Conservation (phyloP, 129 eudicot genomes). For the Deinandra increscens region DNA sequence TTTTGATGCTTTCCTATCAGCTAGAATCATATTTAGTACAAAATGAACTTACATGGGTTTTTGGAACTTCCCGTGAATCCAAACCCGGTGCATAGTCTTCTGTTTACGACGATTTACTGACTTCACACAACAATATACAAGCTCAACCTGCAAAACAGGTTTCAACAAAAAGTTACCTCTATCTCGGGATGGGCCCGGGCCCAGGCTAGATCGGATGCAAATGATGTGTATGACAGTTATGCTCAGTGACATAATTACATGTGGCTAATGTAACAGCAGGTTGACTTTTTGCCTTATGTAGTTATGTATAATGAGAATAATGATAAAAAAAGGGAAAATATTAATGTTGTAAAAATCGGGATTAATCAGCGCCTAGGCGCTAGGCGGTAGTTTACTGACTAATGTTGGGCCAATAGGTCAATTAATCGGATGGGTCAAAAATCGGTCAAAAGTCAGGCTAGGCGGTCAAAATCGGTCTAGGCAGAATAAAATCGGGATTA, state of each 20-base stretch:
- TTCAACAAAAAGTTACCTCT: neutral
- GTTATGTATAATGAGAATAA: neutral
- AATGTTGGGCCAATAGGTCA: too few relatives aligned
- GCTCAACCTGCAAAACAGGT: conserved; percentile 62
- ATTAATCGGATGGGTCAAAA: too few relatives aligned
- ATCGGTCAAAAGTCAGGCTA: too few relatives aligned
- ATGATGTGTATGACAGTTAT: neutral
- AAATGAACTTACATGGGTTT: conserved; percentile 46
- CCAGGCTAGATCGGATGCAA: neutral
- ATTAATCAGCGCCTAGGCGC: too few relatives aligned
- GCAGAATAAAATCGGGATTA: too few relatives aligned
- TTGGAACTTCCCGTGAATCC: conserved; percentile 93
- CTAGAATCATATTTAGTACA: conserved; percentile 7
- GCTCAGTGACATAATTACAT: neutral
- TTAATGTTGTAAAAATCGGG: too few relatives aligned
- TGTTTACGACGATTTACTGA: conserved; percentile 71
- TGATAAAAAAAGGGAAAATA: too few relatives aligned
- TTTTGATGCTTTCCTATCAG: neutral
- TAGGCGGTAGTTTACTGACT: too few relatives aligned
- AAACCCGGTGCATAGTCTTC: conserved; percentile 82
- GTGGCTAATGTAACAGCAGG: neutral
- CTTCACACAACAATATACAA: conserved; percentile 86
- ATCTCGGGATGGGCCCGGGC: too few relatives aligned
- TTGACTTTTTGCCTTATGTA: neutral
- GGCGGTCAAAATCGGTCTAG: too few relatives aligned